Percentiles rank a stretch among this genome's conserved stretches.
Conservation (phyloP, 345 rosid genomes). For the Eucalyptus coolabah region DNA sequence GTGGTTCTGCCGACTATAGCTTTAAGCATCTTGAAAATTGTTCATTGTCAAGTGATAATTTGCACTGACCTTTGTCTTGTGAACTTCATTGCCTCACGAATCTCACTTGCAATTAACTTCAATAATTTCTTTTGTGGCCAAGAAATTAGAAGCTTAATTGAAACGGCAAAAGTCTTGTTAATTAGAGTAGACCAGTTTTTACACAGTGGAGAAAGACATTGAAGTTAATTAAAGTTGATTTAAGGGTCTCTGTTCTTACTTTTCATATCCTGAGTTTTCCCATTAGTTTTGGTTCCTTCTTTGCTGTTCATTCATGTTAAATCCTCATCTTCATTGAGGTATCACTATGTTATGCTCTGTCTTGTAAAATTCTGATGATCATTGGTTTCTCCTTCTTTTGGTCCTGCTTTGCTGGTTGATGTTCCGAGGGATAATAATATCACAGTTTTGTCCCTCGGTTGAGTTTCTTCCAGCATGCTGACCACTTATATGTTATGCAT, state of each 20-base stretch:
- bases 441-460: slow-evolving; percentile 27
- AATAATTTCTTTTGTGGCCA: not conserved
- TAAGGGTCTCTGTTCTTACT: not conserved
- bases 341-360: not conserved
- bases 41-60: not conserved
- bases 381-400: not conserved
- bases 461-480: not conserved
- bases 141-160: not conserved
- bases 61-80: not conserved
- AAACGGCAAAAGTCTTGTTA: not conserved
- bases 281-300: not conserved
- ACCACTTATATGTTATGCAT: not conserved
- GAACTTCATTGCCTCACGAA: not conserved
- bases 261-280: not conserved
- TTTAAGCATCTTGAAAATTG: not conserved
- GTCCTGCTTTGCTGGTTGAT: slow-evolving; percentile 47
- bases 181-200: not conserved
- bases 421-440: slow-evolving; percentile 50
- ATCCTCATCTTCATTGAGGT: not conserved
- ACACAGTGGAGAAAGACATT: not conserved
- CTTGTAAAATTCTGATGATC: not conserved
- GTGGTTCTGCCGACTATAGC: not conserved
- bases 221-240: not conserved
- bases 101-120: not conserved
- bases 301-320: not conserved